phyloP scores from a whole-genome alignment of 495 filamentous ascomycete genomes.

The Choiromyces venosus region DNA sequence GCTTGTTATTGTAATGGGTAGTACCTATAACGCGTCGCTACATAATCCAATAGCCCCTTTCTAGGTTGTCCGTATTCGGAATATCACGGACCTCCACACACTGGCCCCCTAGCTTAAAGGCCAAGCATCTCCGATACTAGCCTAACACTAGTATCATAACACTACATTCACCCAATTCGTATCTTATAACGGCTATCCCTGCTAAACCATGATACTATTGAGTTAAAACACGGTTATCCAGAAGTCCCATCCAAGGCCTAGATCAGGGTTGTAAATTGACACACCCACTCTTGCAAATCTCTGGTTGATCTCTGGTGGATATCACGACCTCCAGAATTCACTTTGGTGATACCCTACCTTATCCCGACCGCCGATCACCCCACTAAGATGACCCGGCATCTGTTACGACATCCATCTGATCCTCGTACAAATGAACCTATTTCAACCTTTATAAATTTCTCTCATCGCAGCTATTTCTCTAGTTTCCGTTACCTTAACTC shows the following conservation, averaged over 20 bases:
- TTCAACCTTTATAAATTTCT: not conserved
- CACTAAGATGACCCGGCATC: not conserved
- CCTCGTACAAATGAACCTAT: not conserved
- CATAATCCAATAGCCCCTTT: no score
- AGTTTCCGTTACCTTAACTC: not conserved
- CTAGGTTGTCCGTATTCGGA: no score
- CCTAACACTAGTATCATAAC: no score
- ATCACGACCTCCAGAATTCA: not conserved
- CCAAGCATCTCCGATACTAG: no score
- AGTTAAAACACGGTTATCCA: not conserved
- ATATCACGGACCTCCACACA: no score
- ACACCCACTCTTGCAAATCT: not conserved
- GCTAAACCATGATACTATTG: not conserved
- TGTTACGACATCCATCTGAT: not conserved
- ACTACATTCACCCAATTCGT: no score
- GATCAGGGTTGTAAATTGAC: not conserved
- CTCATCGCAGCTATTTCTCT: not conserved
- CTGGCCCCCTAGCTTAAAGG: no score
- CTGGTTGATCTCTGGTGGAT: not conserved
- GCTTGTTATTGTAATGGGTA: no score
- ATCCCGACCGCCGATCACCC: not conserved
- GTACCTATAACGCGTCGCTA: no score
- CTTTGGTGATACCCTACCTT: not conserved
- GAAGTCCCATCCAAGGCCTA: not conserved
- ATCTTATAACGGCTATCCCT: not conserved